Percentiles rank a stretch among this genome's conserved stretches.
phyloP scores from a whole-genome alignment of 257 asterid species.

The Marsdenia floribunda region DNA sequence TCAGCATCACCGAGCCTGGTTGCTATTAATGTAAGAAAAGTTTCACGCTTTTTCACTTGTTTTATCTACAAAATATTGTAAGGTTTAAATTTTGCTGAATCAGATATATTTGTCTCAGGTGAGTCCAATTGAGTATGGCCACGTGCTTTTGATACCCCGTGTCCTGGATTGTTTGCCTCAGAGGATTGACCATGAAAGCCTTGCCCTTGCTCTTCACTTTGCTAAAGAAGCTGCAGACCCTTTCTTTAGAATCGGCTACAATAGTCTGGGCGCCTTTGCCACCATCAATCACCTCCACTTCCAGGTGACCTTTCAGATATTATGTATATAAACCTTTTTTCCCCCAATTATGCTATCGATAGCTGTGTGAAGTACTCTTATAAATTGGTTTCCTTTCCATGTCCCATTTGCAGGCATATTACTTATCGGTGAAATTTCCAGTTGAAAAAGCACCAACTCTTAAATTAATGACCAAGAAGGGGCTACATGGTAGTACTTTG shows the following conservation, averaged over 20 bases:
- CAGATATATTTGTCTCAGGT: constrained; percentile 37
- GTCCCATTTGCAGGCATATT: constrained; percentile 50
- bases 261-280: constrained; percentile 81
- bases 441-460: constrained; percentile 55
- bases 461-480: constrained; percentile 39
- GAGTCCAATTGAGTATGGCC: constrained; percentile 87
- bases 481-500: constrained; percentile 32
- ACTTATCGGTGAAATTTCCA: constrained; percentile 58
- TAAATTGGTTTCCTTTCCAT: neutral
- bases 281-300: constrained; percentile 84
- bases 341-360: neutral
- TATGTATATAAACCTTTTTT: neutral
- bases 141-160: constrained; percentile 65
- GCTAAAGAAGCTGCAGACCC: constrained; percentile 59
- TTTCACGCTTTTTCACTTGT: constrained; percentile 11
- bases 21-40: constrained; percentile 56
- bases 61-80: neutral
- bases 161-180: constrained; percentile 65
- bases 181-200: constrained; percentile 44
- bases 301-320: constrained; percentile 39
- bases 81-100: constrained; percentile 14
- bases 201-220: constrained; percentile 49
- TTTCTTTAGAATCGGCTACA: constrained; percentile 63
- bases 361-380: neutral
- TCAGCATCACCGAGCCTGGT: constrained; percentile 49